These are phyloP conservation scores for Tricholoma hemisulphureum DNA, from an alignment of 768 basidiomycete genomes.

Conservation along the genomic window DNA sequence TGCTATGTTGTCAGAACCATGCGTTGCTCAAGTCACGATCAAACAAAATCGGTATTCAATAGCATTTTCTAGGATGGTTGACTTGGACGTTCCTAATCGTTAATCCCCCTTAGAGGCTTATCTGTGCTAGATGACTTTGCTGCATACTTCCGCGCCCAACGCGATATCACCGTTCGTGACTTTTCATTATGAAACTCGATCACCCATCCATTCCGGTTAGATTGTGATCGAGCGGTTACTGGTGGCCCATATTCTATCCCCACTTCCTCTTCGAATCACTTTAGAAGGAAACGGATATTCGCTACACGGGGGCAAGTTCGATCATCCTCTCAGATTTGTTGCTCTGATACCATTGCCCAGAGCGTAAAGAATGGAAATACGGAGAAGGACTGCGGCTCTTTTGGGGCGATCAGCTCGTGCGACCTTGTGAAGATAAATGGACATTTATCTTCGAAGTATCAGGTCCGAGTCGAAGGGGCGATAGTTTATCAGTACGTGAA, in stretches of 20 bases:
- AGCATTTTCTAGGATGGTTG: neutral
- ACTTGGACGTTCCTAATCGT: neutral
- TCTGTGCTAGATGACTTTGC: slow-evolving; percentile 24
- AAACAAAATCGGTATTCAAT: slow-evolving; percentile 26
- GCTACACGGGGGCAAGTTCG: slow-evolving; percentile 28
- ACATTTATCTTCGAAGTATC: slow-evolving; percentile 26
- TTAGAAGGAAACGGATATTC: slow-evolving; percentile 31
- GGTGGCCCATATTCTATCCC: slow-evolving; percentile 27
- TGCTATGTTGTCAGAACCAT: slow-evolving; percentile 7
- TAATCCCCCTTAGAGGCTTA: slow-evolving; percentile 10
- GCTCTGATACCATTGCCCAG: slow-evolving; percentile 12
- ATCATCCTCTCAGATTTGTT: slow-evolving; percentile 5
- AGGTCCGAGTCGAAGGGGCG: too few species aligned
- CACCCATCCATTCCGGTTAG: slow-evolving; percentile 14
- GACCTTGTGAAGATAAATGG: slow-evolving; percentile 34
- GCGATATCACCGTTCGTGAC: slow-evolving; percentile 36
- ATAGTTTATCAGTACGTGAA: too few species aligned
- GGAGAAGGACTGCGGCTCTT: slow-evolving; percentile 27
- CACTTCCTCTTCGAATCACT: slow-evolving; percentile 26
- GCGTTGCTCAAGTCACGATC: slow-evolving; percentile 34
- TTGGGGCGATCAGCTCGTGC: slow-evolving; percentile 27
- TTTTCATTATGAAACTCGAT: neutral
- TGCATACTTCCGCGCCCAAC: slow-evolving; percentile 29
- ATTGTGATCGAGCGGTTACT: slow-evolving; percentile 34
- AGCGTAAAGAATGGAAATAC: slow-evolving; percentile 30